Percentiles rank a stretch among this genome's conserved stretches.
Conservation (phyloP, 805 yeast species). For the Jamesozyma jinghongensis region DNA sequence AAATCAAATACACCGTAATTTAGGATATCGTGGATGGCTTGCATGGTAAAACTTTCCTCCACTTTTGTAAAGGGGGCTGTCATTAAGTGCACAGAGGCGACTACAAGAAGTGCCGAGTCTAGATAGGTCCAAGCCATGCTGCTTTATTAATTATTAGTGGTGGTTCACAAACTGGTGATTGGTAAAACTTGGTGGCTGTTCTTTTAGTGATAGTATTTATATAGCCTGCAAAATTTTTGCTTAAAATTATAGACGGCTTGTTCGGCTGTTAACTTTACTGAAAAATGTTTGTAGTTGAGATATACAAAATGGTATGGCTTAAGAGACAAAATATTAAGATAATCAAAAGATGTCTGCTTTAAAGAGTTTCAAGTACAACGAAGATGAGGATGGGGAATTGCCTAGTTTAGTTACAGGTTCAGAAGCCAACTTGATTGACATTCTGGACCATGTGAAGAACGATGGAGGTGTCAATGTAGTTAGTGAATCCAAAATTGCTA, state of each 20-base stretch:
- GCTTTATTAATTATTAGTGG: no score
- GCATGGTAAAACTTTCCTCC: slow-evolving; percentile 86
- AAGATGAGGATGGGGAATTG: slow-evolving; percentile 29
- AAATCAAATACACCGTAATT: slow-evolving; percentile 44
- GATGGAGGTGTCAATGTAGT: slow-evolving; percentile 27
- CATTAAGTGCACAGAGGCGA: slow-evolving; percentile 41
- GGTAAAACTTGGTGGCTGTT: no score
- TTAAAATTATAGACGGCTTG: not conserved
- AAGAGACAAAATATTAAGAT: no score
- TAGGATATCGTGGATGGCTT: slow-evolving; percentile 77
- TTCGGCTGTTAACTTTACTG: not conserved
- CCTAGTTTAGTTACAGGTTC: slow-evolving; percentile 25
- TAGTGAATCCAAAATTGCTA: slow-evolving; percentile 21
- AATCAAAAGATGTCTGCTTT: slow-evolving; percentile 29
- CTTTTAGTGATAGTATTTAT: no score
- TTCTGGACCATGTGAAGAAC: slow-evolving; percentile 15
- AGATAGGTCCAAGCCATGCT: slow-evolving; percentile 21
- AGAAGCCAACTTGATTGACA: slow-evolving; percentile 20
- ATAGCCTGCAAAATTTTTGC: no score
- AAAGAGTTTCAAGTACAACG: slow-evolving; percentile 23
- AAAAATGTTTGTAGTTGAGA: no score
- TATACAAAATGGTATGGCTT: no score
- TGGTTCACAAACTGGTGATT: not conserved
- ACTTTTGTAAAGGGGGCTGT: slow-evolving; percentile 82
- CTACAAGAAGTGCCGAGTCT: slow-evolving; percentile 34